Evolutionary conservation across 257 asterid genomes (phyloP), one percentile per base, ranked within the genome.

Genomic region (Solanum paucissectum): DNA sequence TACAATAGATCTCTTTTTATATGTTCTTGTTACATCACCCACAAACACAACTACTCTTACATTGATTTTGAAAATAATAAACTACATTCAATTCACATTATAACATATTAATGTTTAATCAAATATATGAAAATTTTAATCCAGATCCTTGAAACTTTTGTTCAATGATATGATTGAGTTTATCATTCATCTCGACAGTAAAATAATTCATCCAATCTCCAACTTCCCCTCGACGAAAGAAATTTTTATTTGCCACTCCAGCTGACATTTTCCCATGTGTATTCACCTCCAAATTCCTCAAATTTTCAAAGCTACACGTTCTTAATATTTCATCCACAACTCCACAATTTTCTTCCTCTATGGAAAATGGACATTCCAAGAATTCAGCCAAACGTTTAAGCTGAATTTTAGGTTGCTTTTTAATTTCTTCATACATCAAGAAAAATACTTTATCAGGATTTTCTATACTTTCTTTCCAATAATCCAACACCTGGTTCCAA

Each of bases 201-300:
- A 87, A 52, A 27, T 68, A 83, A 49, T 83, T 83, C 66, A 52
- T 72, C 89, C 89, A 83, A 9, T 88, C 85, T 58, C 87, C 87
- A 11, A 88, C 71, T 55, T 88, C 7, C 9, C 85, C 85, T 44
- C 29, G 62, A 2, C 87, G 36, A 55, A 88, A 88, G 29, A 71
- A 83, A 0, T 25, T 36, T 8, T 52, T 72, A 52, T 68, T 52
- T 12, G 36, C 85, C 33, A 1, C 46, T 14, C 89, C 87, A 11
- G 27, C 12, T 18, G 77, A 9, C 21, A 52, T 4, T 32, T 88
- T 88, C 8, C 86, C 88, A 23, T 25, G 66, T 40, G 11, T 64
- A n/a, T 88, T 88, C 73, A 88, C 90, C 72, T 85, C 83, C 68
- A 88, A 29, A 14, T 85, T 74, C 25, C 83, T 88, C 87, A 88